Conservation (phyloP, 495 filamentous ascomycete species). For the Penicillium malachiteum region DNA sequence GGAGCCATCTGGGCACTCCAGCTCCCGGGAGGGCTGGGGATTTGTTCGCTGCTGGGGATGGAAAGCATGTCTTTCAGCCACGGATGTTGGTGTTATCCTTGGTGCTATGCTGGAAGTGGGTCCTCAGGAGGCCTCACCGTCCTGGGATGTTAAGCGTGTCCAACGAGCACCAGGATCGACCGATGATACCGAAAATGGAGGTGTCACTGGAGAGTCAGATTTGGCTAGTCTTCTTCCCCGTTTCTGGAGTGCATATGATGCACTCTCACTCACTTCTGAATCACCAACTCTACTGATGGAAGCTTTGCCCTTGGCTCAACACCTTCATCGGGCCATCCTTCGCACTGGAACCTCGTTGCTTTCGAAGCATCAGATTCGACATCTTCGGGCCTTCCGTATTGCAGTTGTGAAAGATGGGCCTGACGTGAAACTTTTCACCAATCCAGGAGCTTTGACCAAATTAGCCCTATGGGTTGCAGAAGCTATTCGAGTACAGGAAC, state of each 20-base stretch:
- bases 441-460: slow-evolving; percentile 89
- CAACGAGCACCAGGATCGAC: slow-evolving; percentile 37
- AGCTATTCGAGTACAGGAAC: slow-evolving; percentile 85
- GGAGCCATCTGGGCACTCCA: slow-evolving; percentile 50
- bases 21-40: slow-evolving; percentile 81
- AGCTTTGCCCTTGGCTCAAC: slow-evolving; percentile 80
- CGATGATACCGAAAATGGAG: slow-evolving; percentile 28
- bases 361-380: slow-evolving; percentile 89
- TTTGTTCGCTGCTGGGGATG: slow-evolving; percentile 98
- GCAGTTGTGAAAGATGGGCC: slow-evolving; percentile 94
- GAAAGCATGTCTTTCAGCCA: slow-evolving; percentile 89
- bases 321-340: slow-evolving; percentile 89
- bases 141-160: slow-evolving; percentile 39
- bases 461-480: slow-evolving; percentile 92
- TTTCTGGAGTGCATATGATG: slow-evolving; percentile 95
- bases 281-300: slow-evolving; percentile 54
- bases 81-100: slow-evolving; percentile 86
- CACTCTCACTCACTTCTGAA: slow-evolving; percentile 54
- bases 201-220: slow-evolving; percentile 31
- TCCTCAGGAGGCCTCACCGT: slow-evolving; percentile 32
- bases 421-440: slow-evolving; percentile 83
- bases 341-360: slow-evolving; percentile 88
- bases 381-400: slow-evolving; percentile 89
- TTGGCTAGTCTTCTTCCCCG: slow-evolving; percentile 50
- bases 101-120: slow-evolving; percentile 92